Base-by-base conservation (phyloP, 306 rosid genomes). In the Acmispon strigosus region DNA sequence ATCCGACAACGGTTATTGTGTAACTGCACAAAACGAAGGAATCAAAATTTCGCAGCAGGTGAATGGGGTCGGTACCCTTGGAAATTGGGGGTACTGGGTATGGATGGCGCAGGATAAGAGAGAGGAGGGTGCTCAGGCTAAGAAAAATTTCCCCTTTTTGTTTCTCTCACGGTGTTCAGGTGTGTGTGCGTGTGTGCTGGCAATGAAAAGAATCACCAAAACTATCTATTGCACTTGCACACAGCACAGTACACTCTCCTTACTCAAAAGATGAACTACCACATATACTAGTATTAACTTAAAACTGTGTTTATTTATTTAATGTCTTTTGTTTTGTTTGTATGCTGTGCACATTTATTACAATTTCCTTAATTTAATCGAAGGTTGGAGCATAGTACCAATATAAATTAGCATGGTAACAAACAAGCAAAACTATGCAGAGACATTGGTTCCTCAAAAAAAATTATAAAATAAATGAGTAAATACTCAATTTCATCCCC, bases 81-180 rank as follows among this genome's bases (percentile, higher is more conserved):
- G 44, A 69, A 69, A 70, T 24, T 78, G 77, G 80, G 79, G 42
- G 66, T 72, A 63, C 70, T 56, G 43, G 72, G 76, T 48, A 76
- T 73, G 51, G 70, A 10, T 59, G 74, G 82, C 62, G 83, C 51
- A 75, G 62, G 91, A 82, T 64, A 78, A 62, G 79, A 74, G 68
- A 79, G 70, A 43, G 9, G 76, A 36, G 37, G 37, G 73, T 78
- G 85, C 78, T 80, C 58, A 85, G 86, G 81, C 32, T 80, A 85
- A 72, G 78, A 42, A 56, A 70, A 70, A 24, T 4, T 17, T 41
- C 50, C 56, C 45, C 27, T 73, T 79, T 75, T 85, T 61, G 86
- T 77, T 86, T 61, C 69, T 86, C 87, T 84, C 97, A 91, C 96
- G 89, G 68, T 78, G 89, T 88, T 86, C 89, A 12, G 10, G 53